phyloP scores from a whole-genome alignment of 2,329 filamentous ascomycete species.

The Cadophora luteo-olivacea region DNA sequence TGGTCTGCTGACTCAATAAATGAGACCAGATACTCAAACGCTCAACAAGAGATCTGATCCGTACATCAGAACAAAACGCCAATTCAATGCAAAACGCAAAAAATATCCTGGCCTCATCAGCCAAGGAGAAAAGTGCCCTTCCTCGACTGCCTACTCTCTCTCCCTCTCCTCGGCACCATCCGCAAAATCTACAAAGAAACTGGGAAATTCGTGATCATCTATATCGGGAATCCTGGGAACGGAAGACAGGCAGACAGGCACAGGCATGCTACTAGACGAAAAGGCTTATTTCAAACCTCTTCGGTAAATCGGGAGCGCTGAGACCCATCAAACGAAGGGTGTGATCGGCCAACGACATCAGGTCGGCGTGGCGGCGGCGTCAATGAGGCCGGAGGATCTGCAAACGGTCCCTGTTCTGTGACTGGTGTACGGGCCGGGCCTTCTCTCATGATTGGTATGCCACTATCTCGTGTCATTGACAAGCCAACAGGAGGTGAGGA shows the following conservation, averaged over 20 bases:
- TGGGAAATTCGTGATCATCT: constrained; percentile 36
- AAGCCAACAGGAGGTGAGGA: constrained; percentile 45
- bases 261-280: constrained; percentile 31
- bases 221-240: constrained; percentile 27
- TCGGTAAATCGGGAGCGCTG: constrained; percentile 54
- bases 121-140: constrained; percentile 28
- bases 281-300: constrained; percentile 48
- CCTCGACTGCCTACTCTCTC: constrained; percentile 9
- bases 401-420: constrained; percentile 59
- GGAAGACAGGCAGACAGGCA: constrained; percentile 19
- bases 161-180: neutral
- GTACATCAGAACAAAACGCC: constrained; percentile 39
- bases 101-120: constrained; percentile 24
- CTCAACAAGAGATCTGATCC: constrained; percentile 33
- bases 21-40: constrained; percentile 33
- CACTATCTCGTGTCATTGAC: constrained; percentile 52
- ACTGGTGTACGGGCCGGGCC: constrained; percentile 70
- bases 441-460: constrained; percentile 65
- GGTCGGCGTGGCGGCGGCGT: constrained; percentile 36
- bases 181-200: constrained; percentile 34
- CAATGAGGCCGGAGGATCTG: constrained; percentile 27
- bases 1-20: constrained; percentile 28
- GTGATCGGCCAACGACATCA: constrained; percentile 49
- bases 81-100: constrained; percentile 37
- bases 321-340: constrained; percentile 53